phyloP scores from a whole-genome alignment of 306 rosid species.

The Mimosa pudica region DNA sequence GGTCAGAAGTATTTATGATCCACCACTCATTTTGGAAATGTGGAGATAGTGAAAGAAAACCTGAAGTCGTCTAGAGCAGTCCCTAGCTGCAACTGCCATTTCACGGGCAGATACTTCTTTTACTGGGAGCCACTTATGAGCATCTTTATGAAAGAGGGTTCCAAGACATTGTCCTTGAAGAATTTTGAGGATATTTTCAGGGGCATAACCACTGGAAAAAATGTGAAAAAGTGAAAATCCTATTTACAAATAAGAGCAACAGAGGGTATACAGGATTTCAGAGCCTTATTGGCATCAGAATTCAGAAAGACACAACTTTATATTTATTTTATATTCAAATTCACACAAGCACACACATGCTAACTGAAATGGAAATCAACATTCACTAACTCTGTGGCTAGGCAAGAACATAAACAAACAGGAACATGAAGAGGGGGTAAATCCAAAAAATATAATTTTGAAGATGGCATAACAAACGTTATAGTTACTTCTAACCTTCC shows the following conservation, averaged over 20 bases:
- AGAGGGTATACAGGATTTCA: conserved; percentile 13
- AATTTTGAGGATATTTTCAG: conserved; percentile 75
- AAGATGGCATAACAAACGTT: conserved; percentile 24
- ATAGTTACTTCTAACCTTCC: conserved; percentile 21
- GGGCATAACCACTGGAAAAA: conserved; percentile 70
- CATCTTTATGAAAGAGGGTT: conserved; percentile 94
- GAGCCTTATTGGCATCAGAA: conserved; percentile 9
- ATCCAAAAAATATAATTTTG: conserved; percentile 20
- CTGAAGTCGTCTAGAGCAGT: conserved; percentile 95
- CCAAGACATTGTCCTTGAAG: conserved; percentile 88
- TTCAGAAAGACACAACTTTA: conserved; percentile 7
- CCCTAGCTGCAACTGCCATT: conserved; percentile 98
- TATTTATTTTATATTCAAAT: background rate
- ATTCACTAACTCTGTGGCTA: conserved; percentile 4
- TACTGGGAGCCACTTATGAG: conserved; percentile 63
- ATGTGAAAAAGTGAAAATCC: conserved; percentile 30
- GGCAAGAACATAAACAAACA: conserved; percentile 1
- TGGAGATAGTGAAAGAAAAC: conserved; percentile 36
- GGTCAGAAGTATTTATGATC: conserved; percentile 26
- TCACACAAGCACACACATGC: background rate
- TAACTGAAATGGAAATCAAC: conserved; percentile 6
- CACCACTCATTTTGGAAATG: conserved; percentile 2
- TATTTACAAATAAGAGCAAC: conserved; percentile 27
- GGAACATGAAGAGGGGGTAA: background rate
- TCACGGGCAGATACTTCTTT: conserved; percentile 78